Evolutionary conservation across 345 rosid genomes (phyloP), one percentile per base, ranked within the genome.

Genomic region (Acer yangbiense): DNA sequence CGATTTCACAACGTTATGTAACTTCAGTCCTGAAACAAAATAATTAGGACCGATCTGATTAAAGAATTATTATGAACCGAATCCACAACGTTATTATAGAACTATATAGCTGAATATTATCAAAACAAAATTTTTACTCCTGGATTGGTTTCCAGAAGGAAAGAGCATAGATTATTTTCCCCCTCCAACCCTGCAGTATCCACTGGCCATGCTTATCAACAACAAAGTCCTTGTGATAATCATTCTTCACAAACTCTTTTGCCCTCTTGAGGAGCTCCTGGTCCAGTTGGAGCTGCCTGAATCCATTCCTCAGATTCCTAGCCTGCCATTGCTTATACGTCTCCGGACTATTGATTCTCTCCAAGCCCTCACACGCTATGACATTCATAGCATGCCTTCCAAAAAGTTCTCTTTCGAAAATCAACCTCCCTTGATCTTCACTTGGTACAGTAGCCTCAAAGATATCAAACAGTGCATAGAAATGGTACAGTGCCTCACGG

Each of bases 321-420:
- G 14, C 81, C 50, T 83, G 90, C 89, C 91, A 85, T 77, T 89
- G 90, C 87, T 82, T 89, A 74, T 88, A 86, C 1, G 87, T 84
- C 81, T 89, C 91, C 52, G 84, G 95, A 86, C 93, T 90, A 48
- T 90, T 94, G 1, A 86, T 70, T 81, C 94, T 87, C 78, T 88
- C 87, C 0, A 71, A 65, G 35, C 90, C 94, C 79, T 90, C 94
- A 23, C 92, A 90, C 1, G 92, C 94, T 65, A 88, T 78, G 13
- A 86, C 91, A 82, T 87, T 88, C 92, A 86, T 82, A 2, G 78
- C 84, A 73, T 75, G 85, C 76, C 83, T 76, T 65, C 89, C 89
- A 12, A 79, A 68, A 2, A 83, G 7, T 68, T 87, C 88, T 69
- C 76, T 81, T 85, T 88, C 94, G 9, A 82, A 64, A 68, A 86